phyloP scores from a whole-genome alignment of 2,329 filamentous ascomycete genomes.

The Eutypella sp. region DNA sequence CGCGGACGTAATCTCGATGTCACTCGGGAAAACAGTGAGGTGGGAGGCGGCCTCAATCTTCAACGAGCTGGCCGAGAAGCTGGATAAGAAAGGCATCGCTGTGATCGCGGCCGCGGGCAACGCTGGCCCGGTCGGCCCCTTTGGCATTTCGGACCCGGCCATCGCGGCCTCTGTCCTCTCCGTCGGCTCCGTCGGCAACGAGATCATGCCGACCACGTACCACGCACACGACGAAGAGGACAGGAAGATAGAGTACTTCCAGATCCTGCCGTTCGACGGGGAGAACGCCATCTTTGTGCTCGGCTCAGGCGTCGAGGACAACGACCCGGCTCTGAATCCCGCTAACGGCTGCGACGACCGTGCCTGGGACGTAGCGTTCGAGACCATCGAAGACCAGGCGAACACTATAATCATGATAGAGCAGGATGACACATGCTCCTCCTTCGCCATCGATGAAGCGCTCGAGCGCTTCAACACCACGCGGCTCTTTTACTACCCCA shows the following conservation, averaged over 20 bases:
- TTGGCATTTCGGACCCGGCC: constrained; percentile 11
- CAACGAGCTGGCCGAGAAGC: constrained; percentile 7
- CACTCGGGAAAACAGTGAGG: constrained; percentile 12
- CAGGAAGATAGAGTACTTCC: constrained; percentile 11
- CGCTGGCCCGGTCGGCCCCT: constrained; percentile 12
- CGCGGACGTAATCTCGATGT: constrained; percentile 25
- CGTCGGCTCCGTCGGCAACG: constrained; percentile 16
- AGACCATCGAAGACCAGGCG: too few species aligned
- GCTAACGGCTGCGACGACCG: too few species aligned
- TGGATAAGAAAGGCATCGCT: constrained; percentile 13
- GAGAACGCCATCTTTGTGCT: too few species aligned
- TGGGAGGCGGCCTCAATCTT: constrained; percentile 10
- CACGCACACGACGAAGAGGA: constrained; percentile 9
- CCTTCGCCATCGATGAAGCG: too few species aligned
- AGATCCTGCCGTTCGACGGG: constrained; percentile 12
- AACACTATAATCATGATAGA: too few species aligned
- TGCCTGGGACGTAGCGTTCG: too few species aligned
- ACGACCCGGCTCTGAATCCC: too few species aligned
- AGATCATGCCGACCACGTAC: constrained; percentile 13
- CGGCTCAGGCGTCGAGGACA: too few species aligned
- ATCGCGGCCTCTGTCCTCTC: constrained; percentile 15
- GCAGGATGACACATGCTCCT: too few species aligned
- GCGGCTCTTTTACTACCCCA: too few species aligned
- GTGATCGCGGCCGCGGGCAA: constrained; percentile 19
- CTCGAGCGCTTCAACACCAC: too few species aligned